phyloP scores from a whole-genome alignment of 176 grass and related monocot species.

The Luzula sylvatica region DNA sequence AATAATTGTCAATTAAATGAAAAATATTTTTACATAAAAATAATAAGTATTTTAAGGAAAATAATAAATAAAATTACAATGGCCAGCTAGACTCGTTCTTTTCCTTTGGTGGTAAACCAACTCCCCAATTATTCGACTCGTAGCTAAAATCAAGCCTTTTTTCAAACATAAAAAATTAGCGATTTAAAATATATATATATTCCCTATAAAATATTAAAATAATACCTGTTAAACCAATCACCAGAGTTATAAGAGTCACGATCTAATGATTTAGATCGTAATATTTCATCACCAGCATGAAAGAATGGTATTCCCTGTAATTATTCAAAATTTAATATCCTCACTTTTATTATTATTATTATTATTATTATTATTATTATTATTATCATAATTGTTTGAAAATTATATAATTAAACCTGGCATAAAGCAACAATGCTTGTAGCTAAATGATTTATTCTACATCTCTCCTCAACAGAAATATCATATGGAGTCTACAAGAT shows the following conservation, averaged over 20 bases:
- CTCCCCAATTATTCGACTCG: constrained; percentile 92
- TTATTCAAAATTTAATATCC: constrained; percentile 1
- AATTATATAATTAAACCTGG: constrained; percentile 36
- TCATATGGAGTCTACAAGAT: constrained; percentile 47
- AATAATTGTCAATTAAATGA: constrained; percentile 23
- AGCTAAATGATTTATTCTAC: constrained; percentile 73
- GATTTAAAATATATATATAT: not conserved
- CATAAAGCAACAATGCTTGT: constrained; percentile 61
- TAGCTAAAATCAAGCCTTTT: constrained; percentile 84
- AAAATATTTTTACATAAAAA: not conserved
- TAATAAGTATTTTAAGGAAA: too few relatives aligned
- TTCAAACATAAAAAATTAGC: constrained; percentile 19
- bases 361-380: too few relatives aligned
- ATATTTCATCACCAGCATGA: constrained; percentile 89
- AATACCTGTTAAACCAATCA: constrained; percentile 99
- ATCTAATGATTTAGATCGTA: constrained; percentile 89
- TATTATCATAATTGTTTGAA: too few relatives aligned
- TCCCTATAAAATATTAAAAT: constrained; percentile 10
- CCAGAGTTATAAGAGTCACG: constrained; percentile 93
- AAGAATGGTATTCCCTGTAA: constrained; percentile 91
- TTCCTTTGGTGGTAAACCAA: constrained; percentile 81
- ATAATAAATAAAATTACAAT: constrained; percentile 27
- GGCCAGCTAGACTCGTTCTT: constrained; percentile 83
- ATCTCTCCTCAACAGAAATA: constrained; percentile 58
- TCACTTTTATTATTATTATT: not conserved